Conservation (phyloP, 2,329 filamentous ascomycete genomes). For the Pseudopyricularia cyperi region DNA sequence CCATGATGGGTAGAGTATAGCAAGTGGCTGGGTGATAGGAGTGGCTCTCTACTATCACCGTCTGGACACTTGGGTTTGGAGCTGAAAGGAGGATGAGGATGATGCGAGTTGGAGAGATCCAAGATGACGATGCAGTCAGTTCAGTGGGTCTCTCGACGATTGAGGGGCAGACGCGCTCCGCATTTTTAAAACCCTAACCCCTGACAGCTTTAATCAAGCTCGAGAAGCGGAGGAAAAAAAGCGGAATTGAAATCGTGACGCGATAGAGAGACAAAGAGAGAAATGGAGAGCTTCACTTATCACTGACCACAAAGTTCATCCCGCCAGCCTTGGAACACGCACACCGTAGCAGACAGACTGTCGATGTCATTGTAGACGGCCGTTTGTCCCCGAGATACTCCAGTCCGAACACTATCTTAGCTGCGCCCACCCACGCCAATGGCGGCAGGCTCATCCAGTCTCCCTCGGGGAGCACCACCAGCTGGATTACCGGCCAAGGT, state of each 20-base stretch:
- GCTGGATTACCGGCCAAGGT: slow-evolving; percentile 24
- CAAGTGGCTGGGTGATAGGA: slow-evolving; percentile 54
- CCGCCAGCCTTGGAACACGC: no score
- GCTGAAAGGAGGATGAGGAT: background rate
- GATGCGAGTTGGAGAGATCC: background rate
- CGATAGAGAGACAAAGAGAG: no score
- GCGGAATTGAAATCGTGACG: background rate
- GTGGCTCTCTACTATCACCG: slow-evolving; percentile 93
- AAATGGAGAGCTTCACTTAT: no score
- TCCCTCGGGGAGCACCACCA: slow-evolving; percentile 11
- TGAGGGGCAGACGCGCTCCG: background rate
- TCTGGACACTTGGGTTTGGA: background rate
- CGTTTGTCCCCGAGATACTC: no score
- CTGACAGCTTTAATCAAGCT: background rate
- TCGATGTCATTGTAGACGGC: no score
- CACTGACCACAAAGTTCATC: no score
- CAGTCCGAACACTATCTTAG: no score
- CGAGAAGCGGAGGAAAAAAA: background rate
- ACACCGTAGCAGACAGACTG: no score
- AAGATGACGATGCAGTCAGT: background rate
- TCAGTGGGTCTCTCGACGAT: no score
- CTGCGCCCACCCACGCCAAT: slow-evolving; percentile 16
- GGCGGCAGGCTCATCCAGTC: slow-evolving; percentile 18
- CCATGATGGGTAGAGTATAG: slow-evolving; percentile 42
- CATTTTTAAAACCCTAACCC: background rate